Conservation (phyloP, 2,329 filamentous ascomycete genomes). For the Curvularia sp. region DNA sequence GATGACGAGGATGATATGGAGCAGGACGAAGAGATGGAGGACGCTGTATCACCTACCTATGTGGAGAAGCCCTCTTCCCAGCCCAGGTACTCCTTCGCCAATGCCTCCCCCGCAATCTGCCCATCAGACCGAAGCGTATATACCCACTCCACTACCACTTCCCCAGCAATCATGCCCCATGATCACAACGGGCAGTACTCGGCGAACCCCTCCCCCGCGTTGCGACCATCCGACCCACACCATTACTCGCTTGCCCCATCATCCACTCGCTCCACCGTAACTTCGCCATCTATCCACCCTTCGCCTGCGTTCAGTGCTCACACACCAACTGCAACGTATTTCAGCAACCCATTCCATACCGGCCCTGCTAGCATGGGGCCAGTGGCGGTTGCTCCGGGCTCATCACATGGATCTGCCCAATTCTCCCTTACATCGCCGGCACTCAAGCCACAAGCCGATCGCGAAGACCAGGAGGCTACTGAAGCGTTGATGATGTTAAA, state of each 20-base stretch:
- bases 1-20: constrained; percentile 57
- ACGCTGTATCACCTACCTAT: constrained; percentile 43
- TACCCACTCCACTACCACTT: constrained; percentile 49
- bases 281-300: constrained; percentile 45
- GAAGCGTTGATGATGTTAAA: constrained; percentile 89
- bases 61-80: constrained; percentile 17
- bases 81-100: constrained; percentile 36
- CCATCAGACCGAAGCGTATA: constrained; percentile 49
- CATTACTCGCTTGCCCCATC: constrained; percentile 56
- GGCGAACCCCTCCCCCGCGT: constrained; percentile 50
- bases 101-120: constrained; percentile 45
- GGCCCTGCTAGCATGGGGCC: constrained; percentile 36
- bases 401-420: constrained; percentile 34
- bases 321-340: constrained; percentile 38
- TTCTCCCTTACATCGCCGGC: constrained; percentile 49
- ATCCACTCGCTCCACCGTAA: constrained; percentile 46
- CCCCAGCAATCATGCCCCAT: constrained; percentile 46
- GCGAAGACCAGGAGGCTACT: constrained; percentile 74
- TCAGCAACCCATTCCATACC: constrained; percentile 41
- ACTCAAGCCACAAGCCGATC: constrained; percentile 47
- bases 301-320: constrained; percentile 54
- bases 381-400: constrained; percentile 27
- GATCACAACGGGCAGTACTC: constrained; percentile 57
- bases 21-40: constrained; percentile 56
- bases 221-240: constrained; percentile 54